These are phyloP conservation scores for Zarea fungicola DNA, from an alignment of 2,329 filamentous ascomycete species.

Conservation along the genomic window DNA sequence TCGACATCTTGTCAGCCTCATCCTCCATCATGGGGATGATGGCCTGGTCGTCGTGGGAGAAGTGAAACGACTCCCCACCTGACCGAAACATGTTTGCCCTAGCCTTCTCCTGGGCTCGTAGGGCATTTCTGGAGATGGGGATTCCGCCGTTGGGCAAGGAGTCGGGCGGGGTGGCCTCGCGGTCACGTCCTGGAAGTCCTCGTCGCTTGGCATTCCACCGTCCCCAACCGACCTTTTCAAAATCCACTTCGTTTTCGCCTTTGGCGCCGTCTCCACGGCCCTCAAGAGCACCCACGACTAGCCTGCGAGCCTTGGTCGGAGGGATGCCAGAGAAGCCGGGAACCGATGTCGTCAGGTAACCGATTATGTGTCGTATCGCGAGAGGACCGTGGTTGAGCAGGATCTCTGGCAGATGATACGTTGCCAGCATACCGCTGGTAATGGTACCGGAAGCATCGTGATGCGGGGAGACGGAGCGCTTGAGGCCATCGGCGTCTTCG, in stretches of 20 bases:
- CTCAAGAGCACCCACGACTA: conserved; percentile 90
- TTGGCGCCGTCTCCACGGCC: conserved; percentile 61
- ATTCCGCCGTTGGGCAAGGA: conserved; percentile 45
- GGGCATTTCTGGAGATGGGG: conserved; percentile 46
- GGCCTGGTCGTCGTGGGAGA: conserved; percentile 65
- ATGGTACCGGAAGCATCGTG: conserved; percentile 76
- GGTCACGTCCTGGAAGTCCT: conserved; percentile 52
- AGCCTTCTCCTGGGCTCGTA: conserved; percentile 41
- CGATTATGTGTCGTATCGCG: conserved; percentile 93
- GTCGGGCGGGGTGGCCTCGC: conserved; percentile 35
- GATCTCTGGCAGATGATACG: conserved; percentile 85
- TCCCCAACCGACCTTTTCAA: conserved; percentile 96
- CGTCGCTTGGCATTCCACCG: conserved; percentile 83
- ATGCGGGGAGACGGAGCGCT: conserved; percentile 40
- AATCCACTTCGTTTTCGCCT: conserved; percentile 69
- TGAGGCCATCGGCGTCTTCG: conserved; percentile 41
- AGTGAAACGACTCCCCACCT: conserved; percentile 68
- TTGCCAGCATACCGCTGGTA: conserved; percentile 78
- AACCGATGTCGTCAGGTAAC: conserved; percentile 86
- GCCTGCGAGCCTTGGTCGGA: conserved; percentile 79
- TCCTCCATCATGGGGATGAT: conserved; percentile 62
- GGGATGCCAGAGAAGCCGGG: conserved; percentile 88
- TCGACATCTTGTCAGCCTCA: conserved; percentile 93
- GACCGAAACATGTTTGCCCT: conserved; percentile 48
- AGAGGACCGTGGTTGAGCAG: conserved; percentile 83